Percentiles rank a stretch among this genome's conserved stretches.
Conservation (phyloP, 2,329 filamentous ascomycete species). For the Stachybotrys elegans region DNA sequence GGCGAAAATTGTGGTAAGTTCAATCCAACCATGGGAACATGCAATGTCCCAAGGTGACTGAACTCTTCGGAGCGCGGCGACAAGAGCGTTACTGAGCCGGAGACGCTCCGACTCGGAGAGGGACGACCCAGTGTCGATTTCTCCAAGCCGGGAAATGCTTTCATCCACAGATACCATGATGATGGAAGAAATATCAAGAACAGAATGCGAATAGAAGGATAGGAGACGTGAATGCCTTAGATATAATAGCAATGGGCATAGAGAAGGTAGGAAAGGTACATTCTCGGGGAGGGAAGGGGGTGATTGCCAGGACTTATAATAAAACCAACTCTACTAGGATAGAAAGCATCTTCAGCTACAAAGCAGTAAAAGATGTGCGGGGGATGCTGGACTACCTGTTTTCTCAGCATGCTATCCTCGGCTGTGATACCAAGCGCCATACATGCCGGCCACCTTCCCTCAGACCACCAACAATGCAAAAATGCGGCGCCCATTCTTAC, state of each 20-base stretch:
- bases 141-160: neutral
- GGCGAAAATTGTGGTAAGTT: constrained; percentile 24
- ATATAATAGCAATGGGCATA: neutral
- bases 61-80: constrained; percentile 21
- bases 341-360: neutral
- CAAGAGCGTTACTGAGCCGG: constrained; percentile 24
- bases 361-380: neutral
- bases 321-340: neutral
- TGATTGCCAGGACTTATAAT: neutral
- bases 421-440: neutral
- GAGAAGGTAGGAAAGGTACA: neutral
- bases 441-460: neutral
- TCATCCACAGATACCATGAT: constrained; percentile 19
- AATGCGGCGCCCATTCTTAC: neutral
- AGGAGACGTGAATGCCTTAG: neutral
- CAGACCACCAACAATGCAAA: neutral
- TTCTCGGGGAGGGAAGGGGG: neutral
- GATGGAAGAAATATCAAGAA: neutral
- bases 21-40: constrained; percentile 32
- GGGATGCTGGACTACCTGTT: neutral
- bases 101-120: constrained; percentile 23
- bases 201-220: neutral
- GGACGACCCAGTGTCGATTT: neutral
- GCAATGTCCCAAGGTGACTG: constrained; percentile 33
- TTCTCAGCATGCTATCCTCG: neutral